phyloP scores from a whole-genome alignment of 2,329 filamentous ascomycete genomes.

The Aspergillus floridensis region DNA sequence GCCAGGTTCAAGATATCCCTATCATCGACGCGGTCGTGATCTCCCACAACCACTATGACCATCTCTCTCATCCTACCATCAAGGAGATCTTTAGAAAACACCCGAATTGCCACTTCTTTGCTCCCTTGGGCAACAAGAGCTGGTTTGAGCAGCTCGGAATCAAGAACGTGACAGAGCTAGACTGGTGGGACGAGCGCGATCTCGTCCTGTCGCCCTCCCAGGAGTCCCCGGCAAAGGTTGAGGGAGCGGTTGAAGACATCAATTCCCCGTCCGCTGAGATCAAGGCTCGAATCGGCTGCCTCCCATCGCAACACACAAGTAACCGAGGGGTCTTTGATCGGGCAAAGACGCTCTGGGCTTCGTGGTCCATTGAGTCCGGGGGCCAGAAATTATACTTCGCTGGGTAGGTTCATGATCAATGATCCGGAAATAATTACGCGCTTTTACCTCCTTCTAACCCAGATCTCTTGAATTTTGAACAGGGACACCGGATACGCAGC shows the following conservation, averaged over 20 bases:
- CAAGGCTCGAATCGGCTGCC: conserved; percentile 68
- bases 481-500: conserved; percentile 88
- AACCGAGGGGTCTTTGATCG: conserved; percentile 68
- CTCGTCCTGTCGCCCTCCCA: conserved; percentile 57
- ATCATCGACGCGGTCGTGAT: conserved; percentile 62
- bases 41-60: conserved; percentile 90
- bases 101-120: conserved; percentile 82
- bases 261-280: conserved; percentile 49
- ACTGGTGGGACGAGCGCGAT: conserved; percentile 90
- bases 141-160: conserved; percentile 77
- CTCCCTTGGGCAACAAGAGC: conserved; percentile 73
- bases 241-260: conserved; percentile 22
- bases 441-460: not conserved
- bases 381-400: conserved; percentile 81
- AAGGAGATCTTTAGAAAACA: conserved; percentile 67
- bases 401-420: conserved; percentile 44
- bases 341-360: conserved; percentile 78
- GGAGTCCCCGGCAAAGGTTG: conserved; percentile 27
- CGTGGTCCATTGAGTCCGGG: conserved; percentile 74
- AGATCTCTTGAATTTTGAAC: conserved; percentile 21
- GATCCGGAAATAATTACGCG: not conserved
- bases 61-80: conserved; percentile 75
- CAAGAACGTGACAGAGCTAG: conserved; percentile 77
- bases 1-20: conserved; percentile 74
- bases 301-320: conserved; percentile 81